Percentiles rank a stretch among this genome's conserved stretches.
These are phyloP conservation scores for Piper longum DNA, from an alignment of 164 flowering plant species.

Conservation along the genomic window DNA sequence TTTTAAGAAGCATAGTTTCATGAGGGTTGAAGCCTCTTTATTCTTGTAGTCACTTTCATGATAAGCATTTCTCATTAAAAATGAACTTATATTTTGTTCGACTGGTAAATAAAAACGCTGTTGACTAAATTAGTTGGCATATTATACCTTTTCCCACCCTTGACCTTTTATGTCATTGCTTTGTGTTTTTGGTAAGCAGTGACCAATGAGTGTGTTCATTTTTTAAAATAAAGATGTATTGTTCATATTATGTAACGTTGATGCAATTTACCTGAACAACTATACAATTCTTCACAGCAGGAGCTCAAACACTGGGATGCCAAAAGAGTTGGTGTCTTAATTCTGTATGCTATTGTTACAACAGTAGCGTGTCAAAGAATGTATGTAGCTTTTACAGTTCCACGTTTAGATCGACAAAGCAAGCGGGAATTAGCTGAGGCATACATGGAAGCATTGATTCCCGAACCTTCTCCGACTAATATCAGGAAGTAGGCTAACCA, in stretches of 20 bases:
- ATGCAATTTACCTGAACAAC: background rate
- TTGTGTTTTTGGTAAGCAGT: no score
- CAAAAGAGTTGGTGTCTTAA: constrained; percentile 45
- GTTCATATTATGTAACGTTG: background rate
- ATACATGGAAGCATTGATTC: constrained; percentile 92
- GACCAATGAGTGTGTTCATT: no score
- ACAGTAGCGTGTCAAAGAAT: constrained; percentile 50
- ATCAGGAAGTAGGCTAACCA: constrained; percentile 42
- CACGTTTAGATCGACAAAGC: constrained; percentile 29
- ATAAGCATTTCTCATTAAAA: no score
- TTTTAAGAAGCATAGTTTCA: background rate
- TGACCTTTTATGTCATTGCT: no score
- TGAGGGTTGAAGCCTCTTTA: background rate
- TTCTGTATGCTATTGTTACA: constrained; percentile 41
- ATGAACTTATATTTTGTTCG: background rate
- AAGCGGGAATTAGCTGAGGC: constrained; percentile 64
- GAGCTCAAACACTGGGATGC: constrained; percentile 74
- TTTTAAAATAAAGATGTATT: no score
- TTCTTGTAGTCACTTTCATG: background rate
- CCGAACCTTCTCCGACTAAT: constrained; percentile 79
- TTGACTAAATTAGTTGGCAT: no score
- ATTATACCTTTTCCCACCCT: no score
- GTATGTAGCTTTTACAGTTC: constrained; percentile 39
- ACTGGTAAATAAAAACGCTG: background rate
- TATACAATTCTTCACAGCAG: constrained; percentile 26